Conservation (phyloP, 179 eudicot species). For the Patellifolia procumbens region DNA sequence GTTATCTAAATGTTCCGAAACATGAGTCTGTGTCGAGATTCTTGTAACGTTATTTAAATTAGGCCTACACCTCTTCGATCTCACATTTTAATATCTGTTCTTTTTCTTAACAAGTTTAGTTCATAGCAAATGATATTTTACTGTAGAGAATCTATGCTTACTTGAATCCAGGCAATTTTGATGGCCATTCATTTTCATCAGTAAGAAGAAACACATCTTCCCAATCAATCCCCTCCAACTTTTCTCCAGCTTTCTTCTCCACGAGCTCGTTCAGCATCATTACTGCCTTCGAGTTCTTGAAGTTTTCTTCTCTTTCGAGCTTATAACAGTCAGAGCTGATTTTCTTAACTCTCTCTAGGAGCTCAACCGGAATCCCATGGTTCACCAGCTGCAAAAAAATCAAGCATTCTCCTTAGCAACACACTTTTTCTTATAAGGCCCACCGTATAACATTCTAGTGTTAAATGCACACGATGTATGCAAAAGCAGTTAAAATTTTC, state of each 20-base stretch:
- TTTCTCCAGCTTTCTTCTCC: constrained; percentile 38
- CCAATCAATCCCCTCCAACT: constrained; percentile 75
- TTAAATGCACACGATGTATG: too few species aligned
- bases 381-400: constrained; percentile 65
- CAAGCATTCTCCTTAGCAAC: neutral
- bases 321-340: constrained; percentile 66
- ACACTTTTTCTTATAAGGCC: neutral
- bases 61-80: too few species aligned
- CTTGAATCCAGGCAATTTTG: constrained; percentile 67
- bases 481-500: too few species aligned
- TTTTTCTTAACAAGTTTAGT: too few species aligned
- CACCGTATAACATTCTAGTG: neutral
- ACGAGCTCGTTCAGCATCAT: constrained; percentile 52
- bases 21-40: too few species aligned
- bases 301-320: constrained; percentile 68
- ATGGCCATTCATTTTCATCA: constrained; percentile 71
- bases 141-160: constrained; percentile 30
- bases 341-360: constrained; percentile 80
- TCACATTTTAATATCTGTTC: too few species aligned
- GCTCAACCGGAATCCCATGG: constrained; percentile 84
- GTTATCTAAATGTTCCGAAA: neutral
- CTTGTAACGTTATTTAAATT: too few species aligned
- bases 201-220: constrained; percentile 77
- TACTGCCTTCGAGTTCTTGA: constrained; percentile 50
- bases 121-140: neutral